phyloP scores from a whole-genome alignment of 495 filamentous ascomycete species.

The Penicillium mononematosum region DNA sequence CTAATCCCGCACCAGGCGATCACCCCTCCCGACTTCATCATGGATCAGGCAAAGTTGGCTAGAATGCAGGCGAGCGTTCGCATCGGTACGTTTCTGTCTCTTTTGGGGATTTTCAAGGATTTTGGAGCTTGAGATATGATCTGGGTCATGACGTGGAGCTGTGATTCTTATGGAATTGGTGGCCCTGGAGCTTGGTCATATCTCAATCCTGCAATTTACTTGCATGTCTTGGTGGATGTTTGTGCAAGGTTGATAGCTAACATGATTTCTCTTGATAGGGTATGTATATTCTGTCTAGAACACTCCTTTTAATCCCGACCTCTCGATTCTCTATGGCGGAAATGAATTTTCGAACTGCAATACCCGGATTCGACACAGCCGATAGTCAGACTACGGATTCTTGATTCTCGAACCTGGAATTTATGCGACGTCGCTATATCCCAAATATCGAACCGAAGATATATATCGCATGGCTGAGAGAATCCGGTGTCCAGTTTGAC shows the following conservation, averaged over 20 bases:
- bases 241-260: constrained; percentile 1
- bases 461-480: background rate
- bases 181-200: background rate
- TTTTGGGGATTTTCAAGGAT: background rate
- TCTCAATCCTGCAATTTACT: background rate
- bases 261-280: constrained; percentile 24
- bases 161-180: constrained; percentile 6
- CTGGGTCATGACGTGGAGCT: constrained; percentile 6
- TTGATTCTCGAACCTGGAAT: background rate
- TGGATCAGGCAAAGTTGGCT: constrained; percentile 60
- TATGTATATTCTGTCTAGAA: constrained; percentile 26
- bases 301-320: constrained; percentile 4
- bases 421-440: constrained; percentile 1
- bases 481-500: constrained; percentile 2
- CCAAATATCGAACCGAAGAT: background rate
- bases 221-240: background rate
- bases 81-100: constrained; percentile 48
- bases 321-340: constrained; percentile 6
- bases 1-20: constrained; percentile 26
- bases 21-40: constrained; percentile 37
- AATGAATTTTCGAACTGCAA: constrained; percentile 5
- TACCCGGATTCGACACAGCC: constrained; percentile 1
- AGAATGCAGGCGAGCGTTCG: constrained; percentile 56
- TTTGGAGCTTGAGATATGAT: background rate
- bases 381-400: constrained; percentile 3